These are phyloP conservation scores for Dimocarpus longan DNA, from an alignment of 345 rosid species.

Conservation along the genomic window DNA sequence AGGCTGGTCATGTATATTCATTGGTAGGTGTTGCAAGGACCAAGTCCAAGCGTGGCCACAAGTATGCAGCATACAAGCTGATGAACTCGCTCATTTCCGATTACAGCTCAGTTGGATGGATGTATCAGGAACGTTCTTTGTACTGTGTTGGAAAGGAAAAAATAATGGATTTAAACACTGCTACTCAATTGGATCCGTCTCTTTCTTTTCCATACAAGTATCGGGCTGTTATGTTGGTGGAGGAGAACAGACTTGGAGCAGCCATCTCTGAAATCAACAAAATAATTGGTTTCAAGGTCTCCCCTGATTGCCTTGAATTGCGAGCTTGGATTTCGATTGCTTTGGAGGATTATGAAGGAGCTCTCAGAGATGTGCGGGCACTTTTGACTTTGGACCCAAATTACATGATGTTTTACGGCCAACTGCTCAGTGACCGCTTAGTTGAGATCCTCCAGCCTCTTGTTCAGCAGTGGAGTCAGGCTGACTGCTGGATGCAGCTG, in stretches of 20 bases:
- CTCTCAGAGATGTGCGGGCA: conserved; percentile 80
- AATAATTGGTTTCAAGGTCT: conserved; percentile 73
- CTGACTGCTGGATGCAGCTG: conserved; percentile 97
- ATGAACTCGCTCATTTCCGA: conserved; percentile 65
- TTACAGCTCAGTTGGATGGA: conserved; percentile 77
- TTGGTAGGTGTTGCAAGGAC: conserved; percentile 83
- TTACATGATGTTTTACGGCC: conserved; percentile 75
- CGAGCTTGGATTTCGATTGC: conserved; percentile 86
- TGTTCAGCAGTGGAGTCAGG: conserved; percentile 80
- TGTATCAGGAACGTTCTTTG: conserved; percentile 87
- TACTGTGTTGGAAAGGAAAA: conserved; percentile 81
- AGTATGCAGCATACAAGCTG: conserved; percentile 80
- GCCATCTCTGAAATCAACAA: conserved; percentile 80
- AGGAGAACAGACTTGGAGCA: conserved; percentile 65
- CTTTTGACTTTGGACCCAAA: conserved; percentile 80
- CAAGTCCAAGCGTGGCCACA: conserved; percentile 86
- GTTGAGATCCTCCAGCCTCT: conserved; percentile 72
- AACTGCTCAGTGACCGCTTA: conserved; percentile 68
- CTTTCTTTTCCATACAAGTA: conserved; percentile 87
- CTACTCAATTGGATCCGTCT: conserved; percentile 86
- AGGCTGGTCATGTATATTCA: conserved; percentile 75
- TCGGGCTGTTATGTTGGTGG: conserved; percentile 69
- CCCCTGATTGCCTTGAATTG: conserved; percentile 87
- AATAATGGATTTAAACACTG: conserved; percentile 61
- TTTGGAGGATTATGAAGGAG: conserved; percentile 76